phyloP scores from a whole-genome alignment of 176 grass and related monocot genomes.

The Alloteropsis semialata region DNA sequence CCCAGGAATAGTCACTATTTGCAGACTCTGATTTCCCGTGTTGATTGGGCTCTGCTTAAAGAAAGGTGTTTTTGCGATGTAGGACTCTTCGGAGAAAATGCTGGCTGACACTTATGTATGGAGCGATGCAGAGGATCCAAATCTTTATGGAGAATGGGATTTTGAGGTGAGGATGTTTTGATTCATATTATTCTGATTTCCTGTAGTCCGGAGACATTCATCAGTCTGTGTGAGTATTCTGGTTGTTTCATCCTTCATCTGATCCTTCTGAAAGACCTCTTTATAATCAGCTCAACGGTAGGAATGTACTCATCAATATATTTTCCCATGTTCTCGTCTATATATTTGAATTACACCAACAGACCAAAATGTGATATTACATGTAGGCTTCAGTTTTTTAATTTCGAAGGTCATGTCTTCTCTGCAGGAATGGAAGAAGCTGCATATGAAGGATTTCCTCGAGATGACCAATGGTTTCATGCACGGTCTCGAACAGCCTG shows the following conservation, averaged over 20 bases:
- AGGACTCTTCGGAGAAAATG: conserved; percentile 68
- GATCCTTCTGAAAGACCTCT: not conserved
- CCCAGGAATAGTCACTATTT: not conserved
- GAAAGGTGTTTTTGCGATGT: conserved; percentile 10
- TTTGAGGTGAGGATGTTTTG: conserved; percentile 71
- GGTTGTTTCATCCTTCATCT: not conserved
- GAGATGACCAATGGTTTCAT: conserved; percentile 72
- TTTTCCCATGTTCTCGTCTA: not conserved
- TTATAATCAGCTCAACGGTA: not conserved
- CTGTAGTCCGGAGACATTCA: not conserved
- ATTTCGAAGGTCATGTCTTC: not conserved
- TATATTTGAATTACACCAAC: not conserved
- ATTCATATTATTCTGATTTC: not conserved
- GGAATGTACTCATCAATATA: not conserved
- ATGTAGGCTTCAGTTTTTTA: not conserved
- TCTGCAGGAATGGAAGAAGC: conserved; percentile 69
- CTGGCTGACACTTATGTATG: conserved; percentile 79
- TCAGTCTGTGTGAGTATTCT: not conserved
- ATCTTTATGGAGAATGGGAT: conserved; percentile 90
- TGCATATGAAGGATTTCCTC: conserved; percentile 77
- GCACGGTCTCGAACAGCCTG: conserved; percentile 42
- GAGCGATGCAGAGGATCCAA: conserved; percentile 61
- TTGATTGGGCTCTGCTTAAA: conserved; percentile 8
- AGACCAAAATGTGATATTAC: not conserved
- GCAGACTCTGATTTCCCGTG: not conserved